Evolutionary conservation across 2,329 filamentous ascomycete species (phyloP).

Genomic region (Apiospora koreana): DNA sequence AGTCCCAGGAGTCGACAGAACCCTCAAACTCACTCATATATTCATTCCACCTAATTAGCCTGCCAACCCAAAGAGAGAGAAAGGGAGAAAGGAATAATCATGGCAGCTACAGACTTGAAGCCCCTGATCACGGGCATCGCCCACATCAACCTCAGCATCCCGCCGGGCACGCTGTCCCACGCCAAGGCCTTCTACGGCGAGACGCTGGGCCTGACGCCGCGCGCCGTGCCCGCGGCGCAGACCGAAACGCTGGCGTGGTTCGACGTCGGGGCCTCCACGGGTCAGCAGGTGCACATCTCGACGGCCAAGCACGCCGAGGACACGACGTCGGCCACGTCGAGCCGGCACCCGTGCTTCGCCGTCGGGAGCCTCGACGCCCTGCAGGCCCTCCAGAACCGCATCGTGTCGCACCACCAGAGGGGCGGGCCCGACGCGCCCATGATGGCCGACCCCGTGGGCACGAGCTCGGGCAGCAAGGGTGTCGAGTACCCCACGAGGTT

Average conservation of each 20-base stretch:
- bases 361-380: constrained; percentile 50
- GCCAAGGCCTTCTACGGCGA: constrained; percentile 56
- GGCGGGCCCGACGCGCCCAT: constrained; percentile 52
- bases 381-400: constrained; percentile 43
- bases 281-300: constrained; percentile 59
- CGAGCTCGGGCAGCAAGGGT: constrained; percentile 44
- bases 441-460: constrained; percentile 57
- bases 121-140: constrained; percentile 53
- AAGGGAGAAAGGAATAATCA: neutral
- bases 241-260: constrained; percentile 58
- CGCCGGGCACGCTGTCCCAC: constrained; percentile 48
- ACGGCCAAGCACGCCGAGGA: constrained; percentile 37
- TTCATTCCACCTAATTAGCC: too few species aligned
- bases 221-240: constrained; percentile 54
- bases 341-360: constrained; percentile 61
- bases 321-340: constrained; percentile 35
- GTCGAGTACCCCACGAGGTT: constrained; percentile 63
- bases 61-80: neutral
- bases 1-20: neutral
- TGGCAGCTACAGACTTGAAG: neutral
- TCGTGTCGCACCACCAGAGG: constrained; percentile 52
- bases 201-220: constrained; percentile 55
- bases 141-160: constrained; percentile 62
- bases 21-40: neutral
- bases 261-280: constrained; percentile 49